Evolutionary conservation across 2,329 filamentous ascomycete species (phyloP).

Genomic region (Cercospora sp.): DNA sequence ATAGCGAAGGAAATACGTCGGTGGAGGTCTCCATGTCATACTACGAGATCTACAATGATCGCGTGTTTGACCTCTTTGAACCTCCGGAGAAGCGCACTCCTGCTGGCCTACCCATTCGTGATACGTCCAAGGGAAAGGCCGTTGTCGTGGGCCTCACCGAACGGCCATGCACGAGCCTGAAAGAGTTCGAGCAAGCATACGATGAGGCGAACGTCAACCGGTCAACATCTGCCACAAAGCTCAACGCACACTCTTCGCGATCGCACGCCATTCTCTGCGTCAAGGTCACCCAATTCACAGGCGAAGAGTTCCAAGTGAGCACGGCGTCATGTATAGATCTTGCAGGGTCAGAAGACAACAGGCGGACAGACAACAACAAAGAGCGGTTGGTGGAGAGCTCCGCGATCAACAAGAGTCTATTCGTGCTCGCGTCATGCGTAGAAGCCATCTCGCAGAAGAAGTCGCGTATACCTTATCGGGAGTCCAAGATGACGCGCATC

Average conservation of each 20-base stretch:
- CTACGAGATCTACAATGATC: constrained; percentile 90
- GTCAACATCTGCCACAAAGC: constrained; percentile 91
- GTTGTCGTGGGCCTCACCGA: constrained; percentile 87
- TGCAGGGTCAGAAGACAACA: constrained; percentile 92
- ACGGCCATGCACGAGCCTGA: constrained; percentile 75
- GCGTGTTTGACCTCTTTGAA: constrained; percentile 84
- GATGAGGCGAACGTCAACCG: constrained; percentile 84
- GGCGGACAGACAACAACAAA: constrained; percentile 89
- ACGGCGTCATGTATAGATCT: constrained; percentile 92
- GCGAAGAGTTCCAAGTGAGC: constrained; percentile 69
- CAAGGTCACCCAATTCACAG: constrained; percentile 76
- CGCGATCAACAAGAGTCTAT: constrained; percentile 95
- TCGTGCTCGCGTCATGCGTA: constrained; percentile 91
- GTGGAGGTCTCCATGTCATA: constrained; percentile 84
- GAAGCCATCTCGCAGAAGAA: constrained; percentile 83
- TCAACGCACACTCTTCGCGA: constrained; percentile 95
- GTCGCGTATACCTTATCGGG: constrained; percentile 81
- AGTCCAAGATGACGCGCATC: constrained; percentile 97
- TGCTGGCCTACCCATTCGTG: constrained; percentile 81
- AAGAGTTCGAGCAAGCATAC: constrained; percentile 82
- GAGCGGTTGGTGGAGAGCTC: constrained; percentile 92
- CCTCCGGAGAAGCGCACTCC: constrained; percentile 81
- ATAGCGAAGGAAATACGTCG: constrained; percentile 61
- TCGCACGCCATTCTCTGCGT: constrained; percentile 94
- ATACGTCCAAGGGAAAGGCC: constrained; percentile 93